Percentiles rank a stretch among this genome's conserved stretches.
Conservation (phyloP, 1,284 basidiomycete genomes). For the Rhodotorula sp. region DNA sequence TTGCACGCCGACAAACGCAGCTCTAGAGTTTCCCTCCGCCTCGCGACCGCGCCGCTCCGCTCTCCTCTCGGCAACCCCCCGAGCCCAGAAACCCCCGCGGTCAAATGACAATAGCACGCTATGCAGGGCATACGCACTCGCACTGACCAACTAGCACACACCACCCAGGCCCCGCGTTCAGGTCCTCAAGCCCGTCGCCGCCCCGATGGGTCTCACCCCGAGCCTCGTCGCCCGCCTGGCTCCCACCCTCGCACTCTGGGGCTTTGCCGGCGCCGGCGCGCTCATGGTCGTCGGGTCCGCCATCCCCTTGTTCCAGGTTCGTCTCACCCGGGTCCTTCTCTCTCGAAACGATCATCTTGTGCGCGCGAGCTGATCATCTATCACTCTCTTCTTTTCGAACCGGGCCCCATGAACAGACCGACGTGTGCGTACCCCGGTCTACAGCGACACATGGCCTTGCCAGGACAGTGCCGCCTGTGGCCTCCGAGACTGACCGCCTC, state of each 20-base stretch:
- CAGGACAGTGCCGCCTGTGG: not conserved
- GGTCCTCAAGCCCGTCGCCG: slow-evolving; percentile 19
- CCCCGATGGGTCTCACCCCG: slow-evolving; percentile 24
- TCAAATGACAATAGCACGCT: too few relatives aligned
- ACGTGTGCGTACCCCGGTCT: not conserved
- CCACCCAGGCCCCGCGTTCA: slow-evolving; percentile 26
- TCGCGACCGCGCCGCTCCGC: not conserved
- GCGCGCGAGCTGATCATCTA: not conserved
- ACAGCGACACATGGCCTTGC: too few relatives aligned
- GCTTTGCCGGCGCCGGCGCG: slow-evolving; percentile 29
- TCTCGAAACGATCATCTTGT: not conserved
- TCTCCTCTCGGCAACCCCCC: not conserved
- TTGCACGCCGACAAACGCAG: too few relatives aligned
- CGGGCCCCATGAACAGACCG: too few relatives aligned
- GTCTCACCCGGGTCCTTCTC: slow-evolving; percentile 3
- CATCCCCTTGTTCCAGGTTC: slow-evolving; percentile 35
- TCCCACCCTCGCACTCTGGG: slow-evolving; percentile 33
- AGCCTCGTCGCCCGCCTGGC: slow-evolving; percentile 10
- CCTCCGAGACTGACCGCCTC: not conserved
- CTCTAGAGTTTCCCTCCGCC: too few relatives aligned
- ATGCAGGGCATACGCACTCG: too few relatives aligned
- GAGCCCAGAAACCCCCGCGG: not conserved
- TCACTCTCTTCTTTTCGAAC: too few relatives aligned
- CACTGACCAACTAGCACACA: not conserved
- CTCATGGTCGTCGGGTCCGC: slow-evolving; percentile 21